phyloP scores from a whole-genome alignment of 169 alveolate species.

The Plasmodium knowlesi region DNA sequence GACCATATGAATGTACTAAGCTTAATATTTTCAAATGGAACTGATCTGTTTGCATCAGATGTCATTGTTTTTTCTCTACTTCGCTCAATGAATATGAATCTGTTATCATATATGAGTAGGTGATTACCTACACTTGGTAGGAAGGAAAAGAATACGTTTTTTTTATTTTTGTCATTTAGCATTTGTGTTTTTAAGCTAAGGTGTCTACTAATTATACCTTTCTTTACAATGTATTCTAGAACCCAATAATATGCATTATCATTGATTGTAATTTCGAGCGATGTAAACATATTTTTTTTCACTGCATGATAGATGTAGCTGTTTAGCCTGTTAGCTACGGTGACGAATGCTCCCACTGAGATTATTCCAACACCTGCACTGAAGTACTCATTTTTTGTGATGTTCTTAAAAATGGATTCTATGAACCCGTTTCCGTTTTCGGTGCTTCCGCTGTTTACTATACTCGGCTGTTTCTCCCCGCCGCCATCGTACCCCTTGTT shows the following conservation, averaged over 20 bases:
- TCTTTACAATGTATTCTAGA: slow-evolving; percentile 80
- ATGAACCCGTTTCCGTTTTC: slow-evolving; percentile 36
- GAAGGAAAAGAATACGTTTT: slow-evolving; percentile 27
- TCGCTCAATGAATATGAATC: slow-evolving; percentile 40
- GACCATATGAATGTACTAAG: slow-evolving; percentile 75
- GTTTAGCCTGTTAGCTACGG: slow-evolving; percentile 64
- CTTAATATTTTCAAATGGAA: slow-evolving; percentile 69
- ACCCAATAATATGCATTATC: slow-evolving; percentile 84
- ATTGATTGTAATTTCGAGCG: slow-evolving; percentile 80
- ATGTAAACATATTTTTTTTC: slow-evolving; percentile 62
- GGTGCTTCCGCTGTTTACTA: background rate
- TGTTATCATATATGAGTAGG: slow-evolving; percentile 48
- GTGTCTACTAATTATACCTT: slow-evolving; percentile 77
- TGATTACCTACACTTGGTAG: slow-evolving; percentile 75
- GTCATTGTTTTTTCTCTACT: slow-evolving; percentile 53
- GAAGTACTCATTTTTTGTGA: slow-evolving; percentile 74
- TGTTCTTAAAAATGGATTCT: slow-evolving; percentile 63
- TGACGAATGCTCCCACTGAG: slow-evolving; percentile 76
- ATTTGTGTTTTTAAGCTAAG: slow-evolving; percentile 67
- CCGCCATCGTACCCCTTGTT: slow-evolving; percentile 13
- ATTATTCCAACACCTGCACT: slow-evolving; percentile 79
- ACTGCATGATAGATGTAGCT: slow-evolving; percentile 72
- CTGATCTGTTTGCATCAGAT: slow-evolving; percentile 35
- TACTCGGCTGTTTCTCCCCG: background rate
- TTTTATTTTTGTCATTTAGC: slow-evolving; percentile 43